Evolutionary conservation across 1,139 yeast genomes (phyloP), one percentile per base, ranked within the genome.

Genomic region (Yamadazyma blattariae): DNA sequence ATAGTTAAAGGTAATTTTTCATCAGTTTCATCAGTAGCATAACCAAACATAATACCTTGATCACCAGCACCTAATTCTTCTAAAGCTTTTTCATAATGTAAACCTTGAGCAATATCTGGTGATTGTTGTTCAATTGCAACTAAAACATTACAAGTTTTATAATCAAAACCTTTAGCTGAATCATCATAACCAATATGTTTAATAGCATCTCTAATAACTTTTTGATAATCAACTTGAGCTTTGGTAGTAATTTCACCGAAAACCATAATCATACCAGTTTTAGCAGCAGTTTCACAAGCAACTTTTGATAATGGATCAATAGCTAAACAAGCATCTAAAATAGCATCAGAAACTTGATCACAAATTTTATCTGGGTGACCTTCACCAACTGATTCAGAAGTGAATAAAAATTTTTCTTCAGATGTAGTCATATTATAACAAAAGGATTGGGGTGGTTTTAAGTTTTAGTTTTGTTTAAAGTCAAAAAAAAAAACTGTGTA

Each of bases 51-150:
- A 66, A 92, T 92, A 82, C 99, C 97, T 74, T 92, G 99, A 75
- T 92, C 99, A 82, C 99, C 99, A 50, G 99, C 98, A 67, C 98
- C 99, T 61, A 92, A 82, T 42, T 92, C 95, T 76, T 92, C 99
- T 52, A 92, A 77, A 42, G 96, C 94, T 73, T 89, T 79, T 67
- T 92, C 97, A 71, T 85, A 87, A 71, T 92, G 98, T 61, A 92
- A 81, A 77, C 98, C 98, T 74, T 92, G 97, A 47, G 98, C 98
- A 56, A 92, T 92, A 72, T 92, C 99, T 54, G 96, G 95, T 39
- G 97, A 89, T 74, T 92, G 98, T 74, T 92, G 97, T 77, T 92
- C 99, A 67, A 92, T 89, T 65, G 98, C 98, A 50, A 92, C 98
- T 52, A 94, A 77, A 42, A 92, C 97, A 71, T 92, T 92, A 80